A percentile compares a stretch with the other conserved stretches of the same genome.
These are phyloP conservation scores for Populus tremula DNA, from an alignment of 345 rosid genomes.

Conservation along the genomic window DNA sequence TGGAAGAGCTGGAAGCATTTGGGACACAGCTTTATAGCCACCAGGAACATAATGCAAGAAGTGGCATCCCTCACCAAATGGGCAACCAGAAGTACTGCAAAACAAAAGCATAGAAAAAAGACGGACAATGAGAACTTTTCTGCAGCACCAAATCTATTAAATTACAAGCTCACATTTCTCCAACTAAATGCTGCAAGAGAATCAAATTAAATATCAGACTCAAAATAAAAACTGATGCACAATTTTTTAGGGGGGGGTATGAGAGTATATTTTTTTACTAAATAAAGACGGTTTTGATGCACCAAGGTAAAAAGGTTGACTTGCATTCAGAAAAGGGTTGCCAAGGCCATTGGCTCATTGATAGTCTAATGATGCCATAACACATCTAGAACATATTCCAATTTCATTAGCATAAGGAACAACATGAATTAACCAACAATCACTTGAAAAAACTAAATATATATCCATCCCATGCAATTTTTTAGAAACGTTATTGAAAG, in stretches of 20 bases:
- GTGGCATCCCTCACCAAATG: slow-evolving; percentile 96
- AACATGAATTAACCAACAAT: neutral
- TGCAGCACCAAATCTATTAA: neutral
- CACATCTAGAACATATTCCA: no score
- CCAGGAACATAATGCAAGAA: slow-evolving; percentile 96
- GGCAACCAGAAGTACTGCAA: slow-evolving; percentile 94
- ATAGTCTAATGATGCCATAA: no score
- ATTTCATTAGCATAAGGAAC: neutral
- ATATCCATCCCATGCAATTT: neutral
- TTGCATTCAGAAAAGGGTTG: neutral
- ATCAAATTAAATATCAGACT: neutral
- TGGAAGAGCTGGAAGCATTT: slow-evolving; percentile 59
- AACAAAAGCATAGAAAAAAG: neutral
- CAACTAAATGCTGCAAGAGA: neutral
- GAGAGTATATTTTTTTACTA: neutral
- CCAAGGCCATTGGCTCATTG: neutral
- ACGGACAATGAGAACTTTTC: neutral
- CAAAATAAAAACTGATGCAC: neutral
- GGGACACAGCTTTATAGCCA: slow-evolving; percentile 80
- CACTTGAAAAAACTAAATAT: neutral
- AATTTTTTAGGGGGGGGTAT: neutral
- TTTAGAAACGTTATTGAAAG: neutral
- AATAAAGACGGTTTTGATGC: neutral
- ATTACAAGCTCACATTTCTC: neutral
- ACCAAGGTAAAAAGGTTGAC: neutral